A percentile compares a stretch with the other conserved stretches of the same genome.
Conservation (phyloP, 306 rosid genomes). For the Psophocarpus tetragonolobus region DNA sequence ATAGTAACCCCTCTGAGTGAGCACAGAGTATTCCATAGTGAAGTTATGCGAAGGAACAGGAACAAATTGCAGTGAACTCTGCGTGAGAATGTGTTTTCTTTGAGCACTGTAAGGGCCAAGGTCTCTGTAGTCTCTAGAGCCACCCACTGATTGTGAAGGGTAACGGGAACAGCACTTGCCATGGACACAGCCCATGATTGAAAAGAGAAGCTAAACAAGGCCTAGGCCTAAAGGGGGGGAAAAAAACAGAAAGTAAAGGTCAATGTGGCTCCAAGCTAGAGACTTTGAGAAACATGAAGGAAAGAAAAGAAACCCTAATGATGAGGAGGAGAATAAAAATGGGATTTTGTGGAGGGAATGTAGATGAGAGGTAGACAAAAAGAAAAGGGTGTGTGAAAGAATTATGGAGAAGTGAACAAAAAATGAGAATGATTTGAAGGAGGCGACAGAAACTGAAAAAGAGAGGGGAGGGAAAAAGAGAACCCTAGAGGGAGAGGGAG, state of each 20-base stretch:
- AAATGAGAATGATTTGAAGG: slow-evolving; percentile 34
- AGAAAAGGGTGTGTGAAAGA: slow-evolving; percentile 19
- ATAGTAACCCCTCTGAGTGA: slow-evolving; percentile 88
- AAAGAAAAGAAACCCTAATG: slow-evolving; percentile 43
- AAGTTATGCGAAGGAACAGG: slow-evolving; percentile 73
- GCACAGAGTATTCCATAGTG: slow-evolving; percentile 73
- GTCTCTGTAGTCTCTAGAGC: slow-evolving; percentile 51
- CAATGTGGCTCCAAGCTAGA: slow-evolving; percentile 32
- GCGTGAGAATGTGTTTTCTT: slow-evolving; percentile 69
- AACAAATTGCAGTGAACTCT: slow-evolving; percentile 66
- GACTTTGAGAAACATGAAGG: slow-evolving; percentile 22
- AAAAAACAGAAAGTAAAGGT: slow-evolving; percentile 22
- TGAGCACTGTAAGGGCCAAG: slow-evolving; percentile 46
- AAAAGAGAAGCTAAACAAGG: slow-evolving; percentile 19
- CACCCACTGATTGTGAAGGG: slow-evolving; percentile 58
- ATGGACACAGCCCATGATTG: slow-evolving; percentile 83
- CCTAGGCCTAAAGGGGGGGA: no score
- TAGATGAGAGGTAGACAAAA: slow-evolving; percentile 23
- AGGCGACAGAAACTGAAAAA: slow-evolving; percentile 14
- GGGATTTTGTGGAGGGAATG: slow-evolving; percentile 30
- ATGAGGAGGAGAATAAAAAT: not conserved
- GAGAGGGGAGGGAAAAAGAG: slow-evolving; percentile 4
- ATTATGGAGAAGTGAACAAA: slow-evolving; percentile 30
- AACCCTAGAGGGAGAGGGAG: slow-evolving; percentile 47
- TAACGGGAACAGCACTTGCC: slow-evolving; percentile 73